Conservation (phyloP, 768 basidiomycete genomes). For the Lactifluus hygrophoroides region DNA sequence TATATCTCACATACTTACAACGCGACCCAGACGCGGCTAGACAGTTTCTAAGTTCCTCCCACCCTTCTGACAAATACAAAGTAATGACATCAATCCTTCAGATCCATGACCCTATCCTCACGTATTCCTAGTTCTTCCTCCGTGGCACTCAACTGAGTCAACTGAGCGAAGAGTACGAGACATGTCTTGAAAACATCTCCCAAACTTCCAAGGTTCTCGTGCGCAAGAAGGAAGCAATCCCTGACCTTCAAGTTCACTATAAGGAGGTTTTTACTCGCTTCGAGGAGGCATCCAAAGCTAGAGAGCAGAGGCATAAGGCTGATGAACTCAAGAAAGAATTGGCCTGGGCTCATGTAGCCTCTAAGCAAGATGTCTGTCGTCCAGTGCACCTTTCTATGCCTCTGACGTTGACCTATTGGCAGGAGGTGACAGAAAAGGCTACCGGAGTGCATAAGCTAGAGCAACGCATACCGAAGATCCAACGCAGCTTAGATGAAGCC, state of each 20-base stretch:
- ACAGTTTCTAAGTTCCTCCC: constrained; percentile 79
- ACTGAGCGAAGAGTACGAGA: constrained; percentile 79
- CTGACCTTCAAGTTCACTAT: constrained; percentile 57
- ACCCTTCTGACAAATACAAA: constrained; percentile 81
- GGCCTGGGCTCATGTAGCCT: constrained; percentile 79
- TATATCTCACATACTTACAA: background rate
- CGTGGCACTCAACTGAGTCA: constrained; percentile 87
- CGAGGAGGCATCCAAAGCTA: constrained; percentile 65
- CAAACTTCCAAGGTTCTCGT: constrained; percentile 56
- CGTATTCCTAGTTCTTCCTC: constrained; percentile 70
- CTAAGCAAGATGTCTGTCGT: constrained; percentile 52
- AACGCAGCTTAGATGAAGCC: constrained; percentile 31
- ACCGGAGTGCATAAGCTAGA: constrained; percentile 34
- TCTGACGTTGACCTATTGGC: background rate
- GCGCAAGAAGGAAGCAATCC: constrained; percentile 68
- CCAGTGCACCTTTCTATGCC: background rate
- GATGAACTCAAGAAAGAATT: constrained; percentile 70
- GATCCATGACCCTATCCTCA: background rate
- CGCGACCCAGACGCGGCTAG: constrained; percentile 11
- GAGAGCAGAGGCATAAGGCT: constrained; percentile 57
- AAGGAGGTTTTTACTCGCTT: constrained; percentile 51
- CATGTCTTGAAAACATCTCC: constrained; percentile 62
- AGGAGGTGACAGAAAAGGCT: constrained; percentile 40
- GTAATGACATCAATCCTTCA: constrained; percentile 33
- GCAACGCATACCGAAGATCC: constrained; percentile 33